phyloP scores from a whole-genome alignment of 1,139 yeast species.

The Candida freyschussii region DNA sequence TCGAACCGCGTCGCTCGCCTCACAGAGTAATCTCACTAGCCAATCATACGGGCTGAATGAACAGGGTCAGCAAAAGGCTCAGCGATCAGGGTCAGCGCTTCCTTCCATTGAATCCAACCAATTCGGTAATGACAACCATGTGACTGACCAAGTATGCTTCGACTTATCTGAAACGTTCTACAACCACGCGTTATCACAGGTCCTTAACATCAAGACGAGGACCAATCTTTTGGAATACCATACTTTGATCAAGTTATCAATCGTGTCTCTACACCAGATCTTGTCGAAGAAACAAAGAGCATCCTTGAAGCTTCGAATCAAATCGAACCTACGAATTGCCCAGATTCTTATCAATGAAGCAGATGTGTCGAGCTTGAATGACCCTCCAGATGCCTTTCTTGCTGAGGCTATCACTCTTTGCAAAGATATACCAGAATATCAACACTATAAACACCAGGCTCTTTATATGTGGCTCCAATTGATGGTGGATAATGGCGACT shows the following conservation, averaged over 20 bases:
- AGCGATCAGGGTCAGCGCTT: no score
- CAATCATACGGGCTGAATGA: no score
- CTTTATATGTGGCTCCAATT: constrained; percentile 4
- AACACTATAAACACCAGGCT: constrained; percentile 6
- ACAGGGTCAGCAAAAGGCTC: no score
- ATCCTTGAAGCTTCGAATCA: constrained; percentile 9
- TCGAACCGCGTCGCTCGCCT: no score
- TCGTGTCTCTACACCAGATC: constrained; percentile 13
- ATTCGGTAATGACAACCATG: no score
- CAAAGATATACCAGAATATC: constrained; percentile 2
- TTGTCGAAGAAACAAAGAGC: constrained; percentile 8
- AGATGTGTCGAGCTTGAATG: background rate
- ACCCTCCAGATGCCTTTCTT: constrained; percentile 13
- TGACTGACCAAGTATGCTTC: constrained; percentile 6
- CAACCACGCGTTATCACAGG: constrained; percentile 6
- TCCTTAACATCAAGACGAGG: constrained; percentile 4
- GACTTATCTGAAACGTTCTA: constrained; percentile 10
- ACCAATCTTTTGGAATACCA: constrained; percentile 17
- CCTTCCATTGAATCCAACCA: no score
- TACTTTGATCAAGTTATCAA: constrained; percentile 17
- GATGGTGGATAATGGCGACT: constrained; percentile 3
- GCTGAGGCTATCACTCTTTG: constrained; percentile 15
- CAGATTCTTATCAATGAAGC: constrained; percentile 10
- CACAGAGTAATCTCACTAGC: no score
- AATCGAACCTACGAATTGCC: constrained; percentile 14